Conservation (phyloP, 129 eudicot species). For the Calendula officinalis region DNA sequence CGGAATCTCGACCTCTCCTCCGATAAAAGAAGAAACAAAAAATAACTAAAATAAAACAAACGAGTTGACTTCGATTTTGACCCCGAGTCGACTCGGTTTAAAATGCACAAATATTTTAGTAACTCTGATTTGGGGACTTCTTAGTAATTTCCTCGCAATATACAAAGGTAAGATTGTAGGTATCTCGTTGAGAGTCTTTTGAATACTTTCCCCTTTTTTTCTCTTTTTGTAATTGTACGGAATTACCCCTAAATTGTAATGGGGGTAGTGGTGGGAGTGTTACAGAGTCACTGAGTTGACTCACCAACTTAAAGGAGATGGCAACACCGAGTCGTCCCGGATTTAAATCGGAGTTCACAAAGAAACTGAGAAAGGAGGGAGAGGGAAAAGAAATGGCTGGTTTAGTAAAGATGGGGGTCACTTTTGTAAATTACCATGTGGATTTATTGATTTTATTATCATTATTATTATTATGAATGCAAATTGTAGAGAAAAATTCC, state of each 20-base stretch:
- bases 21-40: slow-evolving; percentile 1
- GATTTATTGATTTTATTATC: slow-evolving; percentile 30
- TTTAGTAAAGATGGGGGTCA: slow-evolving; percentile 29
- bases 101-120: slow-evolving; percentile 21
- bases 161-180: slow-evolving; percentile 26
- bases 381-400: slow-evolving; percentile 12
- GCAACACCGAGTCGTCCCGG: slow-evolving; percentile 92
- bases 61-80: slow-evolving; percentile 33
- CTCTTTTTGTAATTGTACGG: slow-evolving; percentile 18
- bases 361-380: neutral
- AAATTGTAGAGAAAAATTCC: slow-evolving; percentile 41
- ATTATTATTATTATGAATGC: slow-evolving; percentile 24
- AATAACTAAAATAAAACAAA: slow-evolving; percentile 19
- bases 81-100: slow-evolving; percentile 42
- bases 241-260: slow-evolving; percentile 31
- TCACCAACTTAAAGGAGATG: slow-evolving; percentile 66
- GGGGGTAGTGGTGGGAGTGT: slow-evolving; percentile 28
- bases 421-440: slow-evolving; percentile 46
- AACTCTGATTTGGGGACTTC: slow-evolving; percentile 20
- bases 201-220: slow-evolving; percentile 8
- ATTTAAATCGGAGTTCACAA: slow-evolving; percentile 40
- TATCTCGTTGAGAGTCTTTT: neutral
- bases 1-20: slow-evolving; percentile 82
- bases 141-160: slow-evolving; percentile 30
- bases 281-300: slow-evolving; percentile 31